Evolutionary conservation across 176 grass and related monocot species (phyloP), one percentile per base, ranked within the genome.

Genomic region (Melocanna baccifera): DNA sequence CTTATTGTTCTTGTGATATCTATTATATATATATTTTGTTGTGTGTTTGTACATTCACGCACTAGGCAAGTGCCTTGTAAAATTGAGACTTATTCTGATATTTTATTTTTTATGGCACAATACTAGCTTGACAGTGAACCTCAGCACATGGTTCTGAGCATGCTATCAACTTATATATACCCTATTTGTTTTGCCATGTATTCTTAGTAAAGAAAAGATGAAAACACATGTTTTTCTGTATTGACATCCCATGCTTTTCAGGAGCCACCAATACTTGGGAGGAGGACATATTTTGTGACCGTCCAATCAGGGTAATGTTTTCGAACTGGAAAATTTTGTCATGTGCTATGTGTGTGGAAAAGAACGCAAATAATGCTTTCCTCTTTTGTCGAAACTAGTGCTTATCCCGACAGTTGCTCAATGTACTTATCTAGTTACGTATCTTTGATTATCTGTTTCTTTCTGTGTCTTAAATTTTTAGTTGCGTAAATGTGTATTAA

Each of bases 191-290:
- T 63, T 86, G 15, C 6, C 63, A 6, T 81, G 15, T 77, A 19
- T 83, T 41, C 29, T 83, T 62, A 40, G 52, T 67, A 58, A 13
- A 16, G 79, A 71, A 78, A 82, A 34, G 36, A 71, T 20, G 67
- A 34, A 73, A 67, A 5, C 12, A 83, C 7, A n/a, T 1, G 25
- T 69, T n/a, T 63, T 91, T 78, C 66, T 32, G 15, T 77, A 64
- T 70, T 84, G 71, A 94, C 34, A 78, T 87, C 26, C 14, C 84
- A 42, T 86, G n/a, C 32, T 81, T 87, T 80, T 64, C 93, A 99
- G 97, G 91, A 94, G 72, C 88, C 93, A 89, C 97, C 97, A 16
- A 85, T 99, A 59, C 86, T 99, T 89, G 97, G 97, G 58, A 92
- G 93, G 79, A 86, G 85, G 69, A 99, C 97, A 26, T 88, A 99